These are phyloP conservation scores for Scleroderma bovista DNA, from an alignment of 768 basidiomycete species.

Conservation along the genomic window DNA sequence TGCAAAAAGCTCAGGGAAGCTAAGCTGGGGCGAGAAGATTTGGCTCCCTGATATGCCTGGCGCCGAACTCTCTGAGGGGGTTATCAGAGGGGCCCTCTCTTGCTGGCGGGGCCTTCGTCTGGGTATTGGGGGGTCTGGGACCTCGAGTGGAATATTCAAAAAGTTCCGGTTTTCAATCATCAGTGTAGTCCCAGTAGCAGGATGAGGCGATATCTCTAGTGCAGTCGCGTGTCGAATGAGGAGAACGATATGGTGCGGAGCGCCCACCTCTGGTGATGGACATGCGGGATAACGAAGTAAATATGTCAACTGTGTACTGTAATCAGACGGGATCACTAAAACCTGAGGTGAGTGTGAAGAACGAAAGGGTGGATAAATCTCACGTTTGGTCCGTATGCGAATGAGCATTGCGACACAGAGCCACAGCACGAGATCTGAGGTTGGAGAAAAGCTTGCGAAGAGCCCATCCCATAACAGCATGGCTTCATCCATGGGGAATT, in stretches of 20 bases:
- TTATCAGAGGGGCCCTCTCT: slow-evolving; percentile 26
- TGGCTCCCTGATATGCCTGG: slow-evolving; percentile 20
- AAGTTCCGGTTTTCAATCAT: slow-evolving; percentile 78
- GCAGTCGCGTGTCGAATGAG: slow-evolving; percentile 81
- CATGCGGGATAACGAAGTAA: slow-evolving; percentile 79
- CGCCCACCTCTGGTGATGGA: slow-evolving; percentile 28
- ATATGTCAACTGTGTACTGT: slow-evolving; percentile 76
- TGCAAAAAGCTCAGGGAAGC: slow-evolving; percentile 66
- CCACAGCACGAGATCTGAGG: slow-evolving; percentile 76
- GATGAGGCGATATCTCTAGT: slow-evolving; percentile 67
- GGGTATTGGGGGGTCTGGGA: slow-evolving; percentile 41
- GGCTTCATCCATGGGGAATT: slow-evolving; percentile 74
- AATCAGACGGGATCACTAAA: slow-evolving; percentile 81
- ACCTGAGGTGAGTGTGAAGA: slow-evolving; percentile 10
- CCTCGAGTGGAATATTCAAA: slow-evolving; percentile 66
- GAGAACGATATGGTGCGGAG: slow-evolving; percentile 55
- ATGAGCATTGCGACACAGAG: slow-evolving; percentile 93
- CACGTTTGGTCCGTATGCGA: slow-evolving; percentile 84
- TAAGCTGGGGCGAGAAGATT: slow-evolving; percentile 40
- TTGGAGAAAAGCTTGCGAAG: slow-evolving; percentile 75
- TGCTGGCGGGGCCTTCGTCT: slow-evolving; percentile 32
- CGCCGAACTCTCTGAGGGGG: slow-evolving; percentile 16
- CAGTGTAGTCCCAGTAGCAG: slow-evolving; percentile 71
- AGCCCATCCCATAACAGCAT: slow-evolving; percentile 95
- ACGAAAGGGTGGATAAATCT: slow-evolving; percentile 22